Base-by-base conservation (phyloP, 345 rosid species). In the Populus ilicifolia region DNA sequence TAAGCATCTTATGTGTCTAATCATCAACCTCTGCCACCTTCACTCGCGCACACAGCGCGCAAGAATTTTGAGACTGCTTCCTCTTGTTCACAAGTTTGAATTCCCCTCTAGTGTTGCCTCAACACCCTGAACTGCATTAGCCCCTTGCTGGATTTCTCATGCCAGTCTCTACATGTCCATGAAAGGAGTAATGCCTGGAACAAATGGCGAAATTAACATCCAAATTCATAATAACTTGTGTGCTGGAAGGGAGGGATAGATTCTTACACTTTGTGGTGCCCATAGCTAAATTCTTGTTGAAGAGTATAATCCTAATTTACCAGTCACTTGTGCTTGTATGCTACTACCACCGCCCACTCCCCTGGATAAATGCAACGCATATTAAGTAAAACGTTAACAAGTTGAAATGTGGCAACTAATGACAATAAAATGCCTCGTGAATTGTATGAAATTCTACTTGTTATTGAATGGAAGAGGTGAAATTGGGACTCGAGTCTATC, bases 161-260 rank as follows among this genome's bases (percentile, higher is more conserved):
- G 99, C 98, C 99, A 48, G 76, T 88, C 90, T 92, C 97, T 38
- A 95, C 98, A 69, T 95, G 98, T 23, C 98, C 90, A 73, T 92
- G 71, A 72, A 95, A 75, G 29, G 99, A 90, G 78, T 95, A 93
- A 78, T 82, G 92, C 79, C 98, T 95, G 75, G 5, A 30, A 80
- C 67, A 33, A 10, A 25, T 36, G 46, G 23, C 11, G 41, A 3
- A 23, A 10, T 48, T 29, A 43, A 27, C 23, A 43, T 21, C 46
- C 50, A 41, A 68, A 77, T 3, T n/a, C 8, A 18, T 21, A 69
- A 3, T 30, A 18, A 52, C 4, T 1, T 0, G 21, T 6, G n/a
- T 7, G 18, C 56, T 2, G 14, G 16, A 50, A 66, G 10, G 50
- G 27, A 50, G 13, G 25, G 6, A 20, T 61, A 43, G 50, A 43